These are phyloP conservation scores for Myxozyma neglecta DNA, from an alignment of 805 yeast species.

Conservation along the genomic window DNA sequence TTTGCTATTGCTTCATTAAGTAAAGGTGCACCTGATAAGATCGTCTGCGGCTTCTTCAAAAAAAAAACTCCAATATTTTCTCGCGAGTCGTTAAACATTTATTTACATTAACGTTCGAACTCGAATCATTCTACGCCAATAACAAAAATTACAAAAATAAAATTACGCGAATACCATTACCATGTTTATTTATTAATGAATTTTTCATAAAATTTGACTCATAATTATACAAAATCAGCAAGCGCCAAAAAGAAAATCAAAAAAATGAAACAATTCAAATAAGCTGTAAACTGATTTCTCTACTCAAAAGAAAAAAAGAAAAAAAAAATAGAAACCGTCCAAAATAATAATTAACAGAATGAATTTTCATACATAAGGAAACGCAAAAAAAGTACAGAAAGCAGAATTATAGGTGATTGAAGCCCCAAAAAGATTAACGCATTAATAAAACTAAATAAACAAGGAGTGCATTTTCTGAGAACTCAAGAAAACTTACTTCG, in stretches of 20 bases:
- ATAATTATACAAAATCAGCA: not conserved
- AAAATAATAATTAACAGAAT: not conserved
- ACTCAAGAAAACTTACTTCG: constrained; percentile 9
- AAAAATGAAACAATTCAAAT: not conserved
- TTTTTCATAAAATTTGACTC: not conserved
- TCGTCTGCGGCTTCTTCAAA: too few relatives aligned
- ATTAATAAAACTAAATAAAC: not conserved
- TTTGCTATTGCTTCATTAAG: too few relatives aligned
- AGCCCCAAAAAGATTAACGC: too few relatives aligned
- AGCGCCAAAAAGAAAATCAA: not conserved
- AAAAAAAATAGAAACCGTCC: not conserved
- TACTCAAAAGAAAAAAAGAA: not conserved
- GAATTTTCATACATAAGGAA: not conserved
- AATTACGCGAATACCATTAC: not conserved
- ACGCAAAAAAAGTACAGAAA: too few relatives aligned
- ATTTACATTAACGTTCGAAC: not conserved
- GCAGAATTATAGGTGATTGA: too few relatives aligned
- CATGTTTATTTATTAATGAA: not conserved
- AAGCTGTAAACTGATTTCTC: not conserved
- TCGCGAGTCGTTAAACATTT: not conserved
- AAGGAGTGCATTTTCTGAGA: not conserved
- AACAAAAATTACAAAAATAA: too few relatives aligned
- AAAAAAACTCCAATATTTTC: too few relatives aligned
- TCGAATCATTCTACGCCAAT: too few relatives aligned
- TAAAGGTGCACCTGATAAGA: too few relatives aligned